A percentile compares a stretch with the other conserved stretches of the same genome.
phyloP scores from a whole-genome alignment of 2,329 filamentous ascomycete genomes.

The Ophiocordyceps sinensis region DNA sequence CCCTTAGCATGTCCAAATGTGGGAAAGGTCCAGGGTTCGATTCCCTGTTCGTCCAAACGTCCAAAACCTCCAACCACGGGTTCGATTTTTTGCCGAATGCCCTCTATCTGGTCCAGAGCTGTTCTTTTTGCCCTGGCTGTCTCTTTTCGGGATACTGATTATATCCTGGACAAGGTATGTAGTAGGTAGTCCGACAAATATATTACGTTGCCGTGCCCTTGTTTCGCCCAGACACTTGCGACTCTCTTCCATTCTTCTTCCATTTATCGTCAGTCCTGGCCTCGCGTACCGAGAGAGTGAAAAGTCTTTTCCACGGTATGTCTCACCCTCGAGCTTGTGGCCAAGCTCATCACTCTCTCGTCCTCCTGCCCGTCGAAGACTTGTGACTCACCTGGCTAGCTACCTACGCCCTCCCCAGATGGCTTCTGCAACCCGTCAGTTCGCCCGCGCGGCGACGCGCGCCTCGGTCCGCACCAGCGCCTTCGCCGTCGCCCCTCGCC shows the following conservation, averaged over 20 bases:
- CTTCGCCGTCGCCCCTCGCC: conserved; percentile 45
- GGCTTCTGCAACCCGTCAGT: conserved; percentile 34
- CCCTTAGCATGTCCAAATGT: not conserved
- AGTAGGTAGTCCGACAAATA: not conserved
- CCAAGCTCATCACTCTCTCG: too few relatives aligned
- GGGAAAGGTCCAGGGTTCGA: not conserved
- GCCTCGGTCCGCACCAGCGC: conserved; percentile 36
- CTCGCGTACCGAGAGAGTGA: too few relatives aligned
- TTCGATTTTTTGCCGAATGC: too few relatives aligned
- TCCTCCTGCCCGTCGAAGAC: too few relatives aligned
- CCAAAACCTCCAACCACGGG: too few relatives aligned
- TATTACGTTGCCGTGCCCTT: not conserved
- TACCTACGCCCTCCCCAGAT: conserved; percentile 9
- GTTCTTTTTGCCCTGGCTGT: too few relatives aligned
- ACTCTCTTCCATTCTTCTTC: not conserved
- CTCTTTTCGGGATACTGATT: too few relatives aligned
- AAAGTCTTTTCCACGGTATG: too few relatives aligned
- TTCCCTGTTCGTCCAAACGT: not conserved
- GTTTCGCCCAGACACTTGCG: not conserved
- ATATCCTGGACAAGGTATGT: too few relatives aligned
- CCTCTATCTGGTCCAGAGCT: too few relatives aligned
- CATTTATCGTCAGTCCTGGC: not conserved
- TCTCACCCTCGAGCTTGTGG: too few relatives aligned
- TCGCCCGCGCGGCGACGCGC: conserved; percentile 44
- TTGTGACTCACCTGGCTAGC: too few relatives aligned